phyloP scores from a whole-genome alignment of 75 land plant genomes.

The Selaginella moellendorffii region DNA sequence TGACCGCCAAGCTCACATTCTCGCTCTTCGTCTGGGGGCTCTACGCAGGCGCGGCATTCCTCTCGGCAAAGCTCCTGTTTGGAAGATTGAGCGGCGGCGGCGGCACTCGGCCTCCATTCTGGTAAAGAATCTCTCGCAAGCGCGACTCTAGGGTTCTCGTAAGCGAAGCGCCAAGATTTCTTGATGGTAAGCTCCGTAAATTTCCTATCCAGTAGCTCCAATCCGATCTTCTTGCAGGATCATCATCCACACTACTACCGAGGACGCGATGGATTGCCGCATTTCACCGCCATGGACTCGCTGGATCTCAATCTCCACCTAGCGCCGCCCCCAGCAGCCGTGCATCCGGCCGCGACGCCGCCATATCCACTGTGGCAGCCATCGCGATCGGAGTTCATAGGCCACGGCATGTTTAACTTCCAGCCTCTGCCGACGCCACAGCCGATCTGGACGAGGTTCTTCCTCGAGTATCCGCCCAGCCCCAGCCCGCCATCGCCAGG shows the following conservation, averaged over 20 bases:
- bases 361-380: not conserved
- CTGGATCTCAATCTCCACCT: constrained; percentile 27
- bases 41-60: not conserved
- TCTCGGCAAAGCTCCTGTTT: not conserved
- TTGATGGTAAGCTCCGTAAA: too few species aligned
- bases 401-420: not conserved
- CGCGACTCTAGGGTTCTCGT: too few species aligned
- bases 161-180: not conserved
- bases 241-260: too few species aligned
- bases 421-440: constrained; percentile 4
- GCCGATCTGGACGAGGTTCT: constrained; percentile 11
- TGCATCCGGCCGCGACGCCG: constrained; percentile 7
- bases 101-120: too few species aligned
- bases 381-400: not conserved
- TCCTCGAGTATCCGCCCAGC: not conserved
- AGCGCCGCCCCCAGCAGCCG: constrained; percentile 16
- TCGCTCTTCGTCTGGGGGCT: not conserved
- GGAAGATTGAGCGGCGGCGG: not conserved
- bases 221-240: too few species aligned
- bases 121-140: too few species aligned
- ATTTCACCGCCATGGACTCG: too few species aligned
- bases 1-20: not conserved
- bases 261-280: too few species aligned
- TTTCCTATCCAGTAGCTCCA: too few species aligned
- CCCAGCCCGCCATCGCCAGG: not conserved